A percentile compares a stretch with the other conserved stretches of the same genome.
These are phyloP conservation scores for Tricholoma hemisulphureum DNA, from an alignment of 768 basidiomycete species.

Conservation along the genomic window DNA sequence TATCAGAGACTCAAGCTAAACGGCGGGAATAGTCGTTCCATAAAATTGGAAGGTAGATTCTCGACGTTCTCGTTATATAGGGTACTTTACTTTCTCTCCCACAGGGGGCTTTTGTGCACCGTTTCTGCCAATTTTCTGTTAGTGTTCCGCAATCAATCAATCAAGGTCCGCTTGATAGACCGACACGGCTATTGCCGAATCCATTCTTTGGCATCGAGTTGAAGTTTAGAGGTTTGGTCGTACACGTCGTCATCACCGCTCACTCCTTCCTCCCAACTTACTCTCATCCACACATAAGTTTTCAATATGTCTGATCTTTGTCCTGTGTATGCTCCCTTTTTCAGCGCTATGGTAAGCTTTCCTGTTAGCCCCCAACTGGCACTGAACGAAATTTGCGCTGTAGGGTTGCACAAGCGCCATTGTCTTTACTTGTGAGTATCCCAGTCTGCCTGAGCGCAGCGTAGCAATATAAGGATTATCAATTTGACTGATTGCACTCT, in stretches of 20 bases:
- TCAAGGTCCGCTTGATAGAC: not conserved
- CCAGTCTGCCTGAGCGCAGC: not conserved
- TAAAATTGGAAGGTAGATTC: no score
- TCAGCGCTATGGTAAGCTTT: slow-evolving; percentile 85
- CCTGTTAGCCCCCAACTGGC: not conserved
- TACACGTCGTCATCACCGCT: slow-evolving; percentile 16
- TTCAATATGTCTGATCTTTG: slow-evolving; percentile 73
- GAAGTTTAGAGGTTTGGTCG: slow-evolving; percentile 12
- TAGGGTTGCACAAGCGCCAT: slow-evolving; percentile 97
- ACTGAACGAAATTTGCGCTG: not conserved
- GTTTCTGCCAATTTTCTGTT: no score
- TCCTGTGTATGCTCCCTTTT: slow-evolving; percentile 97
- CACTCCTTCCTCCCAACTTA: slow-evolving; percentile 6
- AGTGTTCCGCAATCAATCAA: no score
- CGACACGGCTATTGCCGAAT: slow-evolving; percentile 12
- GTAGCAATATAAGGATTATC: not conserved
- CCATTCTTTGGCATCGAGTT: slow-evolving; percentile 3
- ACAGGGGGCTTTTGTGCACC: no score
- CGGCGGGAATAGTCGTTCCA: no score
- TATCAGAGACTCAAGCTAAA: no score
- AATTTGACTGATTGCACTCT: slow-evolving; percentile 9
- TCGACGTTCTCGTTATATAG: no score
- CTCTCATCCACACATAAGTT: slow-evolving; percentile 12
- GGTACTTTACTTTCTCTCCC: no score
- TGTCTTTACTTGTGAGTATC: slow-evolving; percentile 89